Base-by-base conservation (phyloP, 2,329 filamentous ascomycete species). In the Madurella mycetomatis region DNA sequence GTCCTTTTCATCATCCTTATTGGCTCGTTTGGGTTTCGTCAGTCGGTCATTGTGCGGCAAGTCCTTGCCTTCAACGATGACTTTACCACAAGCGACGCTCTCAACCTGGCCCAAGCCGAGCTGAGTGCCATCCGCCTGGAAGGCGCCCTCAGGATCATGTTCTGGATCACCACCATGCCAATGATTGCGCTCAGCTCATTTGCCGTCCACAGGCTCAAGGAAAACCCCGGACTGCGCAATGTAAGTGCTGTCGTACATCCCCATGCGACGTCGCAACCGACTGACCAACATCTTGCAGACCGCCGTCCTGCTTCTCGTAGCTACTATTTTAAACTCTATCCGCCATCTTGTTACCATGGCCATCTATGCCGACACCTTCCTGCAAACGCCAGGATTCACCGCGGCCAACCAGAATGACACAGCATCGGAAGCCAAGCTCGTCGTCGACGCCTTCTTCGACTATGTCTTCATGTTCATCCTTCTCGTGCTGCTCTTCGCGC, bases 251-350 rank as follows among this genome's bases (percentile, higher is more conserved):
- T 11, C 9, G 11, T 46, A 31, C 11, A 16, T 39, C 32, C 9
- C n/a, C n/a, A 17, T 31, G 9, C 17, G 32, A 17, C 12, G 13
- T 12, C 13, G 16, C 37, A 11, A 13, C 37, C 16, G 25, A 18
- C 25, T 37, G 12, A 39, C 32, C 30, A 16, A 46, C 40, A 25
- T 12, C 9, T 17, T 17, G 13, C 43, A 66, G 66, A 54, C 58
- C 5, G 47, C 73, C 63, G 13, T 69, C 64, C 11, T 71, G 63
- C 46, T 69, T 64, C 19, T 73, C 60, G 16, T 68, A 64, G 45
- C 69, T 60, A 47, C 69, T 60, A n/a, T 67, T 55, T 52, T 70
- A 41, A 49, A 65, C 59, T 58, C 69, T 64, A 13, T 68, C 64
- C 59, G 61, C 17, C 55, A 45, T 30, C 31, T 54, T 11, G 61